Base-by-base conservation (phyloP, 768 basidiomycete genomes). In the Pisolithus orientalis region DNA sequence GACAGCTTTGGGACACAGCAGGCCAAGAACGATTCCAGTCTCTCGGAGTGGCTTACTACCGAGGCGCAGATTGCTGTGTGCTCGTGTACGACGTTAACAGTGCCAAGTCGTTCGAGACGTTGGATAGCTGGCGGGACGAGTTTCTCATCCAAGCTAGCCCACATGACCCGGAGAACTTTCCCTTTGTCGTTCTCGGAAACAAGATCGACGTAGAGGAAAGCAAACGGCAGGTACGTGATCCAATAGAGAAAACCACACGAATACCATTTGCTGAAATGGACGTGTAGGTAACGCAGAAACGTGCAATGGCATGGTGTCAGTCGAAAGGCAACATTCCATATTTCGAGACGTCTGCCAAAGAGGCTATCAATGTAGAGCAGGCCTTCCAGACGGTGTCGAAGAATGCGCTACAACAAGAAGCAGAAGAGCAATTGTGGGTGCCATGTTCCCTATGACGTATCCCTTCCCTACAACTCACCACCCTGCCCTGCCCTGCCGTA, bases 121-220 rank as follows among this genome's bases (percentile, higher is more conserved):
- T 99, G 45, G 96, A 98, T 72, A 94, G 93, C 66, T 99, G 96
- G 96, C 81, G 96, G 55, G 96, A 99, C 70, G 96, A 99, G 70
- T 99, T 99, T 72, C 82, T 99, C 61, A 96, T 99, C 62, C 89
- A 99, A 75, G 96, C 96, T 10, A 94, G 91, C 65, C 96, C 96
- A 43, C 93, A 95, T 67, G 95, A 98, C 70, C 94, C 96, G 39
- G 96, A 98, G 79, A 97, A 97, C 76, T 99, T 99, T 71, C 96
- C 96, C 6, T 99, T 99, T 64, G 94, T 99, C 51, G 95, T 99
- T 11, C 74, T 99, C 54, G 96, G 96, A n/a, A 99, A 99, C 76
- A 99, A 99, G 91, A 95, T 99, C 68, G 96, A 99, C 68, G 91
- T 97, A 63, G 96, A 98, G 74, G 96, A 98, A 76, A 89, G 85